Conservation (phyloP, 2,329 filamentous ascomycete species). For the Sphaerulina vaccinii region DNA sequence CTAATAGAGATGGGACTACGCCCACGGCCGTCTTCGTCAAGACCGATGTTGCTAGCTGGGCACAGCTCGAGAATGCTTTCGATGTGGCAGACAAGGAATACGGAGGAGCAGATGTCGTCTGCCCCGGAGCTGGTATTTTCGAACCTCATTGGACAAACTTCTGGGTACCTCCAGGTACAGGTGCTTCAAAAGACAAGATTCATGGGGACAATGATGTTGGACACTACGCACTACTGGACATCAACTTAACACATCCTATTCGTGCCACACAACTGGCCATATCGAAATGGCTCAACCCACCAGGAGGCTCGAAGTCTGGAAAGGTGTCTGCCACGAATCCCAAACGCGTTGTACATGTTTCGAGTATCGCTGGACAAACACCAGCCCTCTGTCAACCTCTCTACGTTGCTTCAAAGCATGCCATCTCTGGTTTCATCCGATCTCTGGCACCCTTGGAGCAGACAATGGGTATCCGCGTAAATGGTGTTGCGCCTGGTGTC, state of each 20-base stretch:
- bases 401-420: conserved; percentile 49
- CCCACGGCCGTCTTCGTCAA: conserved; percentile 45
- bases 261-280: conserved; percentile 50
- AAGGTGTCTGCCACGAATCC: conserved; percentile 43
- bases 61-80: conserved; percentile 51
- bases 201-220: conserved; percentile 32
- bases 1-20: conserved; percentile 22
- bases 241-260: conserved; percentile 51
- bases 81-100: conserved; percentile 50
- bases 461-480: conserved; percentile 55
- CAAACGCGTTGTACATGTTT: conserved; percentile 48
- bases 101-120: conserved; percentile 48
- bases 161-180: conserved; percentile 48
- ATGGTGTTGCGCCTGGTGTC: conserved; percentile 59
- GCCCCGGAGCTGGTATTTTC: conserved; percentile 51
- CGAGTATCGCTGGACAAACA: conserved; percentile 46
- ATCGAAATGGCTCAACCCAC: conserved; percentile 43
- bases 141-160: conserved; percentile 51
- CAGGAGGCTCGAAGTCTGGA: conserved; percentile 23
- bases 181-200: conserved; percentile 37
- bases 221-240: conserved; percentile 44
- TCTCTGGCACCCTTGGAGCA: conserved; percentile 51
- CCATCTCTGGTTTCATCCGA: conserved; percentile 50
- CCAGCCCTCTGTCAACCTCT: conserved; percentile 42
- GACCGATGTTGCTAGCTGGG: conserved; percentile 52